phyloP scores from a whole-genome alignment of 805 yeast species.

The Teunomyces tritomae region DNA sequence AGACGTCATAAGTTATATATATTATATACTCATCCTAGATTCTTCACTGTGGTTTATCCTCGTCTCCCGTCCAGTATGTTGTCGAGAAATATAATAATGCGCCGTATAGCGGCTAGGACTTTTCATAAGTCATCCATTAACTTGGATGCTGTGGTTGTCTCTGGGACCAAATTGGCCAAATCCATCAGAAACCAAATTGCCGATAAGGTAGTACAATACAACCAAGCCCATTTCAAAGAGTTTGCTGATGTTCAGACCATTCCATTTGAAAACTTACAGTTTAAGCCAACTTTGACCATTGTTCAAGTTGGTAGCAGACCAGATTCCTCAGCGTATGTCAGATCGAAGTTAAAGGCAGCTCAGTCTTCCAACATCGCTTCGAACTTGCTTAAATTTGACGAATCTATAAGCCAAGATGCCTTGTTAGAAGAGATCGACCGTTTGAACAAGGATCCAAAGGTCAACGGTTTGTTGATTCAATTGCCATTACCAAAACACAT shows the following conservation, averaged over 20 bases:
- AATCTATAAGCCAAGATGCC: constrained; percentile 56
- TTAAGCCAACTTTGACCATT: constrained; percentile 75
- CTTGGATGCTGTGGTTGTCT: constrained; percentile 35
- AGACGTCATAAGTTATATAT: constrained; percentile 1
- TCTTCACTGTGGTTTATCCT: neutral
- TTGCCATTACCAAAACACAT: constrained; percentile 82
- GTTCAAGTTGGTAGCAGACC: constrained; percentile 89
- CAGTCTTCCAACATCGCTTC: constrained; percentile 76
- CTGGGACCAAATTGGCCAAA: constrained; percentile 43
- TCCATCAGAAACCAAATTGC: constrained; percentile 37
- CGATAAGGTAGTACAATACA: constrained; percentile 37
- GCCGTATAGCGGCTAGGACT: neutral
- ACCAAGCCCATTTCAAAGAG: constrained; percentile 26
- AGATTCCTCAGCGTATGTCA: constrained; percentile 88
- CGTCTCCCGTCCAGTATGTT: constrained; percentile 1
- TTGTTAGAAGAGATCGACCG: constrained; percentile 56
- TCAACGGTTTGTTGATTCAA: constrained; percentile 87
- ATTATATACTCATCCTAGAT: neutral
- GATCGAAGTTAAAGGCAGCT: constrained; percentile 89
- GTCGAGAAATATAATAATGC: constrained; percentile 2
- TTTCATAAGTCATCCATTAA: constrained; percentile 11
- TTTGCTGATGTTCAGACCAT: constrained; percentile 14
- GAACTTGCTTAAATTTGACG: constrained; percentile 61
- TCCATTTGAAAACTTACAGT: constrained; percentile 35
- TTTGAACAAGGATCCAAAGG: constrained; percentile 70